Evolutionary conservation across 2,329 filamentous ascomycete species (phyloP).

Genomic region (Juglanconis oblonga): DNA sequence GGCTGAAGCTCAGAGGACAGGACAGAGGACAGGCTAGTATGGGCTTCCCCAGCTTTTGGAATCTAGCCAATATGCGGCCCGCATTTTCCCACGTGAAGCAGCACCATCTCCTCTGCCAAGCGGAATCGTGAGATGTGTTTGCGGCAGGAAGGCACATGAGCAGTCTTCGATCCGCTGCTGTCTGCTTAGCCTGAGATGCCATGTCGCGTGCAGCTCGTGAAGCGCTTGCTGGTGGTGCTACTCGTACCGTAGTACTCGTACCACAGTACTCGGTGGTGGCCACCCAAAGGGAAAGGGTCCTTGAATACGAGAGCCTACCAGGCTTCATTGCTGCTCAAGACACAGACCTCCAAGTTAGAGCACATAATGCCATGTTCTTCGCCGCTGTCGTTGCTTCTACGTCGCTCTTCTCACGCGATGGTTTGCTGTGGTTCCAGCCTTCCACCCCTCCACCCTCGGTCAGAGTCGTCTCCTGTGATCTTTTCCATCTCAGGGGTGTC

Average conservation of each 20-base stretch:
- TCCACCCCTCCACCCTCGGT: too few species aligned
- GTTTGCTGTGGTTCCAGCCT: too few species aligned
- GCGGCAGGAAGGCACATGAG: background rate
- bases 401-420: too few species aligned
- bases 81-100: background rate
- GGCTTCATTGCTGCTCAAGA: too few species aligned
- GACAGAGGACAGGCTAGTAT: background rate
- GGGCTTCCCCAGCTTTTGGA: background rate
- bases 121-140: background rate
- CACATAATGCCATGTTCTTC: too few species aligned
- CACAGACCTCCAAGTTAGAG: too few species aligned
- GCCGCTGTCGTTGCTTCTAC: too few species aligned
- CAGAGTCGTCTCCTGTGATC: too few species aligned
- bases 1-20: background rate
- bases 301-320: too few species aligned
- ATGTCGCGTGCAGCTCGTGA: background rate
- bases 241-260: background rate
- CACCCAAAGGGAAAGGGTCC: too few species aligned
- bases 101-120: background rate
- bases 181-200: background rate
- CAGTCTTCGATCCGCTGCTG: background rate
- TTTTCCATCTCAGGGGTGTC: too few species aligned
- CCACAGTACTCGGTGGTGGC: background rate
- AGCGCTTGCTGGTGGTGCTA: background rate
- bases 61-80: background rate